Base-by-base conservation (phyloP, 306 rosid genomes). In the Phaseolus lunatus region DNA sequence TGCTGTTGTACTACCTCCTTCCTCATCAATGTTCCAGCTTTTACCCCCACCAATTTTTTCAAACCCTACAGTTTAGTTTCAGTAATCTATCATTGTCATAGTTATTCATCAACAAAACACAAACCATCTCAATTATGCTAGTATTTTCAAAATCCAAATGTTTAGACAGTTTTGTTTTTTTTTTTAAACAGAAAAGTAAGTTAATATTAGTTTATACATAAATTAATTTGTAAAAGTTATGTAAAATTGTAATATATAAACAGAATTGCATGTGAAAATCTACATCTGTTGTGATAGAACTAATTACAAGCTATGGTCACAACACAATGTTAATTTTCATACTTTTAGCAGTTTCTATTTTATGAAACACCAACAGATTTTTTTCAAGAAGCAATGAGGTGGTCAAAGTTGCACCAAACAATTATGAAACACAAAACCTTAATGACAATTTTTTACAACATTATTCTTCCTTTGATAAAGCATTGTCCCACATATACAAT, bases 1-100 rank as follows among this genome's bases (percentile, higher is more conserved):
- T 12, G 29, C 39, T 72, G 73, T 70, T 14, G 31, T 43, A 43
- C 48, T 12, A 11, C 1, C 15, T 43, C 16, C 54, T 39, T 3
- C 59, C 59, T 80, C 49, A 50, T 73, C 53, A 48, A 53, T 11
- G 63, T 13, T 49, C 23, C 70, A 67, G 2, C 22, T 37, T 19
- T 64, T 37, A 44, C 31, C 62, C 23, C 50, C 79, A 70, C 61
- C 53, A 63, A 10, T 20, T 73, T 44, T 5, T 66, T 9, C 31
- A 29, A 26, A 47, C 76, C n/a, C 44, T 39, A 23, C 11, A 11
- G 5, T 11, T 27, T 5, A 20, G 23, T 27, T 41, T 63, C 39
- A 50, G 10, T 39, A 43, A 10, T 27, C 33, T 44, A 13, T 64
- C 18, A 52, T 24, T 41, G 29, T 47, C 23, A 37, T 23, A 43